These are phyloP conservation scores for Tetrapisispora phaffii DNA, from an alignment of 805 yeast genomes.

Conservation along the genomic window DNA sequence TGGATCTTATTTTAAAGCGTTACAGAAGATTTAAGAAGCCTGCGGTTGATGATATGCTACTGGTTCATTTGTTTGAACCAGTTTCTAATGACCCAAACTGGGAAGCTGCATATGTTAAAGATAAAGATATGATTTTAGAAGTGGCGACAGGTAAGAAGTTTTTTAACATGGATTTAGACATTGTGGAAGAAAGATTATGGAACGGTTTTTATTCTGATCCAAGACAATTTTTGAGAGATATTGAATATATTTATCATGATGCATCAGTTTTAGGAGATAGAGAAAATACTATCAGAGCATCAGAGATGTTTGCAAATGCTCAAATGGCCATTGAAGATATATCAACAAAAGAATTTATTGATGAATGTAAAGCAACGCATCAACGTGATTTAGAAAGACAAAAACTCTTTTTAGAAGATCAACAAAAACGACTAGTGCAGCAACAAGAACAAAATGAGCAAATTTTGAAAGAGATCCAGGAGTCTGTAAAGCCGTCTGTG, in stretches of 20 bases:
- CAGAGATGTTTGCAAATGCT: slow-evolving; percentile 93
- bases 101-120: slow-evolving; percentile 39
- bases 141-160: slow-evolving; percentile 60
- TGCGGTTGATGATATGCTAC: slow-evolving; percentile 62
- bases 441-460: slow-evolving; percentile 2
- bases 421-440: slow-evolving; percentile 17
- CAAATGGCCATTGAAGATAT: slow-evolving; percentile 93
- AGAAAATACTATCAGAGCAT: slow-evolving; percentile 69
- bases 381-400: slow-evolving; percentile 53
- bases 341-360: slow-evolving; percentile 56
- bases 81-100: slow-evolving; percentile 28
- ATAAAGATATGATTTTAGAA: slow-evolving; percentile 74
- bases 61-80: slow-evolving; percentile 73
- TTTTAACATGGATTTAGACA: slow-evolving; percentile 86
- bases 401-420: slow-evolving; percentile 29
- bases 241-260: slow-evolving; percentile 76
- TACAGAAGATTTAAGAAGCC: slow-evolving; percentile 90
- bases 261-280: slow-evolving; percentile 67
- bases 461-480: slow-evolving; percentile 1
- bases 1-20: slow-evolving; percentile 81
- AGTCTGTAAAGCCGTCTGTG: not conserved
- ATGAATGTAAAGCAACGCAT: slow-evolving; percentile 67
- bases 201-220: slow-evolving; percentile 93
- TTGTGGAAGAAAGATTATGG: slow-evolving; percentile 92
- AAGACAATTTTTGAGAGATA: slow-evolving; percentile 74